Base-by-base conservation (phyloP, 1,284 basidiomycete genomes). In the Pseudozyma tsukubaensis region DNA sequence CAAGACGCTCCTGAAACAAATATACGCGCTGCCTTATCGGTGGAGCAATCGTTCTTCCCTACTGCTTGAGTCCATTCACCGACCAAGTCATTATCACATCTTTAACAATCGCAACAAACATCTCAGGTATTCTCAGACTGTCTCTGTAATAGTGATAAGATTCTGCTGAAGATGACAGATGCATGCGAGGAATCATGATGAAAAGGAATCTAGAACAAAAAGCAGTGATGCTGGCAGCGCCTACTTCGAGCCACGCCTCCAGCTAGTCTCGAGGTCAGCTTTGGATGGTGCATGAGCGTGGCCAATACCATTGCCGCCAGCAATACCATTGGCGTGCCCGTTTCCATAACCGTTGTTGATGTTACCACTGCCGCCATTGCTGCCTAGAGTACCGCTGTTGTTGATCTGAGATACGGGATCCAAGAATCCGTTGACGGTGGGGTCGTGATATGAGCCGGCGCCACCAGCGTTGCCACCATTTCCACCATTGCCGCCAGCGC, bases 191-290 rank as follows among this genome's bases (percentile, higher is more conserved):
- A n/a, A 39, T n/a, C 8, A 18, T 18, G 24, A 29, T 3, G 34
- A 45, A 45, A 36, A 32, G 32, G 32, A 29, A 6, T 29, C 24
- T 48, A 55, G 35, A 48, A 43, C 24, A 13, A 21, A 19, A 54
- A 44, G 9, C 43, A 44, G 43, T n/a, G 50, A 52, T 16, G 7
- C 14, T 24, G 1, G 10, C 1, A 19, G 40, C 19, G 21, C n/a
- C 39, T 50, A 72, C 44, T 72, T 72, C 19, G 64, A 64, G 21
- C 59, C 70, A 18, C 70, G 59, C 9, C 70, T 52, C 70, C 70
- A 72, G 57, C 64, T 67, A 14, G 70, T 62, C 50, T 72, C 70
- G 11, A 72, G 53, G 45, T 72, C 70, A 14, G 70, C 70, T 40
- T 65, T 67, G 14, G 64, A 67, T 10, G 60, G 48, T 10, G 52